Base-by-base conservation (phyloP, 2,329 filamentous ascomycete genomes). In the Lachnellula subtilissima region DNA sequence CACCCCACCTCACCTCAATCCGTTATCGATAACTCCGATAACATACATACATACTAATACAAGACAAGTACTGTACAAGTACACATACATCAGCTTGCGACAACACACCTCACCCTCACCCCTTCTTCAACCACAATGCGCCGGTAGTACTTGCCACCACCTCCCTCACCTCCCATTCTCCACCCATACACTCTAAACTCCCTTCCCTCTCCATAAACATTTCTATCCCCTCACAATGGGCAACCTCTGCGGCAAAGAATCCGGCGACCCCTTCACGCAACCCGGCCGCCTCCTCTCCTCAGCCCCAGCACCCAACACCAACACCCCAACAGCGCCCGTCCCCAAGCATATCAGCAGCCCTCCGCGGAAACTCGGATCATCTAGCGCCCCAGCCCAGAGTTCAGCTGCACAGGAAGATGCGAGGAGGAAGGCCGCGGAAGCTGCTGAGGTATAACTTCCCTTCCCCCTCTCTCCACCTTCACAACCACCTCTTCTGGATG, bases 201-300 rank as follows among this genome's bases (percentile, higher is more conserved):
- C 37, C 37, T 28, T 19, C 11, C 28, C 32, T 35, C 15, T 15
- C 52, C 43, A 54, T 35, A 51, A 43, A 54, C 28, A 32, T 12
- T 1, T 40, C 8, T 32, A 45, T 12, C 19, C 22, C 12, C 19
- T 28, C 57, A 72, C 57, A 62, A 96, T 97, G 92, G 92, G 92
- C 57, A 93, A 91, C 71, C 80, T 91, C 74, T 96, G 89, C 76
- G 89, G 90, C 70, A 91, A 90, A 72, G 80, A 89, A 70, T 80
- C 78, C 56, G 75, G 82, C 60, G 84, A 88, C 65, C 78, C 83
- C 71, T 94, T 91, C 75, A 74, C 83, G 52, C 82, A 83, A 53
- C 86, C 88, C 49, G 91, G 90, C 57, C 87, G 89, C 53, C 81
- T 84, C 39, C 78, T 96, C 53, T 87, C 84, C 63, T 78, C 84